Evolutionary conservation across 176 grass and related monocot species (phyloP).

Genomic region (Oryza coarctata): DNA sequence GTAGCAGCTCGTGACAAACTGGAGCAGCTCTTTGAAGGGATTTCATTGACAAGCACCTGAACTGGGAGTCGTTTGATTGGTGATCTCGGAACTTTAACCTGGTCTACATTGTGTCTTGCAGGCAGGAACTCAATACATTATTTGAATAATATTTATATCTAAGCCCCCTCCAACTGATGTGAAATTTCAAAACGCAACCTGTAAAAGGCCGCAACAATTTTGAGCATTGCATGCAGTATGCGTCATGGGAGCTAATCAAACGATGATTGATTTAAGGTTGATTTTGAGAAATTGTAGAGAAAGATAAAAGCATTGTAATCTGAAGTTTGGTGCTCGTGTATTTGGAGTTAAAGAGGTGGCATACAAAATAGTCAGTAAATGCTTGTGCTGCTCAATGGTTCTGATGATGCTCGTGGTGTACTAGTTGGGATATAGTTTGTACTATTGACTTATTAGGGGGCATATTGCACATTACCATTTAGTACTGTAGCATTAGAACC

Average conservation of each 20-base stretch:
- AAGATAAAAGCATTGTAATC: background rate
- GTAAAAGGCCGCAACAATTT: background rate
- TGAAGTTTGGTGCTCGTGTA: background rate
- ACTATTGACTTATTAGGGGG: background rate
- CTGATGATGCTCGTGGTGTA: background rate
- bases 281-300: background rate
- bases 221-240: background rate
- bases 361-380: background rate
- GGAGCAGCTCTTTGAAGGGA: background rate
- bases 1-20: background rate
- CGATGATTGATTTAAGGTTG: background rate
- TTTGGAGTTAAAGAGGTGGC: background rate
- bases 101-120: background rate
- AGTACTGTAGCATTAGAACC: background rate
- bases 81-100: background rate
- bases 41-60: background rate
- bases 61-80: background rate
- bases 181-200: background rate
- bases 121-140: background rate
- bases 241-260: background rate
- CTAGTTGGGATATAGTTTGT: background rate
- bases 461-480: background rate
- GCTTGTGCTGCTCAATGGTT: background rate
- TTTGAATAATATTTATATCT: background rate
- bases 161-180: background rate